A percentile compares a stretch with the other conserved stretches of the same genome.
These are phyloP conservation scores for Neostapfia colusana DNA, from an alignment of 176 grass and related monocot genomes.

Conservation along the genomic window DNA sequence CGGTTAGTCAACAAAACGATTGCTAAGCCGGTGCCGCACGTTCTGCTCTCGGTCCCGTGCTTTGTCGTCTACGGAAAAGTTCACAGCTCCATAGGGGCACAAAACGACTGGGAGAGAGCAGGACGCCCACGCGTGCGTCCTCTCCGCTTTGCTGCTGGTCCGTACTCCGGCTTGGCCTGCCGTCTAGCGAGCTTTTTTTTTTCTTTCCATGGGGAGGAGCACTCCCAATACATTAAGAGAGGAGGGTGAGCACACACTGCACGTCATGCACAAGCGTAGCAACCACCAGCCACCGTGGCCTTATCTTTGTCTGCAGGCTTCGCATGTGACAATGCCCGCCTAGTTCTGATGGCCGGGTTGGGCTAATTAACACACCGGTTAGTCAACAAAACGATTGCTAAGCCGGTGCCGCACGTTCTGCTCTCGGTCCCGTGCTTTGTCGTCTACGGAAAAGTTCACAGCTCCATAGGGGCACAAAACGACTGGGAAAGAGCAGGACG, in stretches of 20 bases:
- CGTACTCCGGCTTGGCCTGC: background rate
- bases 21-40: background rate
- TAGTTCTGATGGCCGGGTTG: background rate
- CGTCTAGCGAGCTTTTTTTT: too few relatives aligned
- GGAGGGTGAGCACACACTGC: too few relatives aligned
- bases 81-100: background rate
- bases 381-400: background rate
- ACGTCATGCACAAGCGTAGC: background rate
- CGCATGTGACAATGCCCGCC: conserved; percentile 31
- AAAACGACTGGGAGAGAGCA: background rate
- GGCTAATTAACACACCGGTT: background rate
- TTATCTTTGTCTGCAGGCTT: background rate
- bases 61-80: conserved; percentile 30
- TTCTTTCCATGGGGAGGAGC: too few relatives aligned
- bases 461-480: background rate
- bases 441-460: background rate
- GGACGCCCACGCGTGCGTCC: background rate
- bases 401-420: conserved; percentile 24
- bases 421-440: conserved; percentile 13
- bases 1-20: background rate
- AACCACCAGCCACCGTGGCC: background rate
- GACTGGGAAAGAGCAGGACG: background rate
- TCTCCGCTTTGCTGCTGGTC: background rate
- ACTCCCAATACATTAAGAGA: too few relatives aligned
- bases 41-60: conserved; percentile 2